Percentiles rank a stretch among this genome's conserved stretches.
phyloP scores from a whole-genome alignment of 2,329 filamentous ascomycete genomes.

The Colletotrichum euphorbiae region DNA sequence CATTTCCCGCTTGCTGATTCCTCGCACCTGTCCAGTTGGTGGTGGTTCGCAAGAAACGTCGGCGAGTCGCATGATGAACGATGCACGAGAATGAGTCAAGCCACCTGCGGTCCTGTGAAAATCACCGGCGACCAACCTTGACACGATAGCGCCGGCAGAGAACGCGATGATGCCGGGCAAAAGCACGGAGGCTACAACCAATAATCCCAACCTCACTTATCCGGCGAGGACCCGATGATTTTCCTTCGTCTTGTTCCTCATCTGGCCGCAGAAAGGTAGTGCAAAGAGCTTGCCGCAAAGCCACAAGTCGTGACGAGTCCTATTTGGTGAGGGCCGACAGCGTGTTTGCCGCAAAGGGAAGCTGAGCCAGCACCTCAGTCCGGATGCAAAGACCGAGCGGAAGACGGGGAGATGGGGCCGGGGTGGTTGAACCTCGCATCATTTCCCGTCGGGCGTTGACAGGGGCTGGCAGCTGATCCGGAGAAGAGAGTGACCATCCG shows the following conservation, averaged over 20 bases:
- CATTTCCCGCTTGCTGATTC: no score
- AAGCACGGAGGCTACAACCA: neutral
- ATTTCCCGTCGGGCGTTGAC: neutral
- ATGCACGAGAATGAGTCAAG: neutral
- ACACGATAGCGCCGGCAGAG: neutral
- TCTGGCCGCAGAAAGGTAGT: neutral
- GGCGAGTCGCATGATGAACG: no score
- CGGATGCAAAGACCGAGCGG: neutral
- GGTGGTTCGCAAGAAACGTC: no score
- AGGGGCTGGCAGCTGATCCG: neutral
- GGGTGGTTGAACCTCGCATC: slow-evolving; percentile 11
- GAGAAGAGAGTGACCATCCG: no score
- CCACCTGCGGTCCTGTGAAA: neutral
- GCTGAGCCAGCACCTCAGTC: neutral
- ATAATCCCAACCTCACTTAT: neutral
- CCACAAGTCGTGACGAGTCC: no score
- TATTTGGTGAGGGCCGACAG: no score
- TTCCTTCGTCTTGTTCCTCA: neutral
- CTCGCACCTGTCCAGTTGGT: no score
- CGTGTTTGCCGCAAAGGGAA: neutral
- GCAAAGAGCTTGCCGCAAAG: neutral
- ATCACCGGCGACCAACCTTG: no score
- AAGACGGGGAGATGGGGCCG: slow-evolving; percentile 15
- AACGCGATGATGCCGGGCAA: neutral
- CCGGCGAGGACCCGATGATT: slow-evolving; percentile 20